Conservation (phyloP, 2,329 filamentous ascomycete genomes). For the Amesomyces nigricolor region DNA sequence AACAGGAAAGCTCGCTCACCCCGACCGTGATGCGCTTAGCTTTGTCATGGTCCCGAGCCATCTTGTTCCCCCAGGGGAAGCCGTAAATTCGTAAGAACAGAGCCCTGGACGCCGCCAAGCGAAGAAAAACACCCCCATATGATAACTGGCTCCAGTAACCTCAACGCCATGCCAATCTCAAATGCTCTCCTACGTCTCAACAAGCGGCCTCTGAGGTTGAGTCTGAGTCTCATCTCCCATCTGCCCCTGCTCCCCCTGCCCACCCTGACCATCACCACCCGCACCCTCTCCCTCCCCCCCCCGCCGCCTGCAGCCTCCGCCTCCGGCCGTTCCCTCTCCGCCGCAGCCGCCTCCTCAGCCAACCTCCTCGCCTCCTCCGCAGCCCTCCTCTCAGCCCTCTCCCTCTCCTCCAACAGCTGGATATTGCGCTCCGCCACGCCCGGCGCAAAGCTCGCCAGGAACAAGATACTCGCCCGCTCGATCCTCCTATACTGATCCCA, state of each 20-base stretch:
- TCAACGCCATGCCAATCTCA: background rate
- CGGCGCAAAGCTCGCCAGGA: conserved; percentile 61
- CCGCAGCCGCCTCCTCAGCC: conserved; percentile 28
- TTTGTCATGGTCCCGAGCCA: no score
- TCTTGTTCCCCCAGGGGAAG: no score
- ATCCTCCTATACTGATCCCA: conserved; percentile 46
- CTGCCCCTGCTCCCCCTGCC: background rate
- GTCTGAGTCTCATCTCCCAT: background rate
- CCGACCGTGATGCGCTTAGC: no score
- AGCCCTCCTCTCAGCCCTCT: conserved; percentile 42
- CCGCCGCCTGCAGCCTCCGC: conserved; percentile 1
- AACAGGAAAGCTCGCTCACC: no score
- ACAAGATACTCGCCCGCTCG: conserved; percentile 56
- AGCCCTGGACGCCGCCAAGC: background rate
- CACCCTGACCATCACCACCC: background rate
- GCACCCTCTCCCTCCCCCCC: background rate
- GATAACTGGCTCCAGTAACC: background rate
- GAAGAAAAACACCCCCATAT: background rate
- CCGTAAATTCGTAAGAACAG: no score
- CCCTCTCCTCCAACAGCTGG: conserved; percentile 50
- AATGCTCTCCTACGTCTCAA: conserved; percentile 5
- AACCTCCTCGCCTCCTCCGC: conserved; percentile 37
- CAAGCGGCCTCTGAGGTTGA: conserved; percentile 7
- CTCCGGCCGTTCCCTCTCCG: conserved; percentile 5
- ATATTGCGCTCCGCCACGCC: conserved; percentile 63